phyloP scores from a whole-genome alignment of 1,284 basidiomycete genomes.

The Phenoliferia sp. region DNA sequence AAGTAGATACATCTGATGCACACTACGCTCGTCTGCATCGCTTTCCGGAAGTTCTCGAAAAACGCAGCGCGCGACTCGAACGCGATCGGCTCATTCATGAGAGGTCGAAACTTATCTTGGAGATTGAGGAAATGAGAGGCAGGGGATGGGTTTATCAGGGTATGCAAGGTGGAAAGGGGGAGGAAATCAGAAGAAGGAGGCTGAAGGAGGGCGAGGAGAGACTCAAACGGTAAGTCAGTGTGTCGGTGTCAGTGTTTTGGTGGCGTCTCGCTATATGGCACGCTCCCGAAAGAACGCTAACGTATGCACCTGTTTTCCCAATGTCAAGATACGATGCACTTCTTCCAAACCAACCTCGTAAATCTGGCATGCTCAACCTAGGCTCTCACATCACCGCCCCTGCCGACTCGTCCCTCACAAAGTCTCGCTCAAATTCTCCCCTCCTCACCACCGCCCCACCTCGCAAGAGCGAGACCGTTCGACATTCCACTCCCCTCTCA shows the following conservation, averaged over 20 bases:
- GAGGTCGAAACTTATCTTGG: constrained; percentile 32
- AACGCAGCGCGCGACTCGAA: constrained; percentile 35
- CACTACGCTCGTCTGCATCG: constrained; percentile 34
- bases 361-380: constrained; percentile 27
- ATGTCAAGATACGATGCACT: constrained; percentile 24
- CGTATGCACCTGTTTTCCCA: neutral
- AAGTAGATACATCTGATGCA: constrained; percentile 35
- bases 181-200: constrained; percentile 18
- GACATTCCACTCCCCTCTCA: constrained; percentile 15
- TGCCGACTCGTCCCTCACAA: neutral
- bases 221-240: constrained; percentile 13
- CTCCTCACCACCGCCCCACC: neutral
- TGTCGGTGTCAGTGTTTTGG: too few relatives aligned
- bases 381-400: neutral
- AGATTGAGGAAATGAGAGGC: constrained; percentile 31
- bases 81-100: constrained; percentile 37
- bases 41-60: constrained; percentile 38
- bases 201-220: constrained; percentile 18
- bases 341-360: constrained; percentile 32
- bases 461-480: neutral
- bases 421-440: neutral
- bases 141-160: constrained; percentile 24
- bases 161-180: constrained; percentile 15
- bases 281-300: too few relatives aligned
- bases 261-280: too few relatives aligned